Evolutionary conservation across 441 rosid species (phyloP), one percentile per base, ranked within the genome.

Genomic region (Eruca vesicaria): DNA sequence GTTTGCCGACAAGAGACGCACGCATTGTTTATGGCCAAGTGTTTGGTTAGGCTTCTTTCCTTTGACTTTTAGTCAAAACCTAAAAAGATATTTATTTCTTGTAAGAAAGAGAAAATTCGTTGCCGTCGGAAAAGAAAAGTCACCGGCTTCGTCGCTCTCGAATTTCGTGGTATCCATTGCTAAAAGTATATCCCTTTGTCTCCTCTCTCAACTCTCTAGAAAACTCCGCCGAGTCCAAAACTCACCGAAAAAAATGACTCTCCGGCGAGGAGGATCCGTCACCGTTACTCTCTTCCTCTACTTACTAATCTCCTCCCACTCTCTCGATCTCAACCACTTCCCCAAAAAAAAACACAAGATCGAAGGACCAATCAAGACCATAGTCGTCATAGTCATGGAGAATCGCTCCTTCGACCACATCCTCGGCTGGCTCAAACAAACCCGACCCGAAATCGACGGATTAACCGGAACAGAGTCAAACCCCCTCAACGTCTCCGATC

Each of bases 351-450:
- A 66, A 43, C 87, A 82, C 72, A 84, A 70, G 69, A 83, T 90
- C 87, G 56, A 89, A 72, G 97, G 98, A 14, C 98, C 97, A 53
- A 89, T 94, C 75, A 94, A 92, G 81, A 94, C 99, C 79, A 29
- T 92, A 21, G 98, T 94, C 35, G 84, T 94, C 36, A 36, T 94
- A 10, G 94, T 94, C n/a, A 94, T 94, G 98, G 99, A 94, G 83
- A 94, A 94, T 75, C 98, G 99, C 72, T 94, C 99, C 63, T 94
- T 94, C 72, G 99, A 94, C 79, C 99, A 94, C 77, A 71, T 94
- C 62, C 80, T 94, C 6, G 99, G 99, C 12, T 94, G 99, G 99
- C 94, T 94, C 75, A 94, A 94, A 72, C 80, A 88, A 7, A 80
- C 81, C 84, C 87, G 97, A 65, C 99, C 98, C 41, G 96, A 89